A percentile compares a stretch with the other conserved stretches of the same genome.
These are phyloP conservation scores for Phycomyces nitens DNA, from an alignment of 192 early-diverging fungal species.

Conservation along the genomic window DNA sequence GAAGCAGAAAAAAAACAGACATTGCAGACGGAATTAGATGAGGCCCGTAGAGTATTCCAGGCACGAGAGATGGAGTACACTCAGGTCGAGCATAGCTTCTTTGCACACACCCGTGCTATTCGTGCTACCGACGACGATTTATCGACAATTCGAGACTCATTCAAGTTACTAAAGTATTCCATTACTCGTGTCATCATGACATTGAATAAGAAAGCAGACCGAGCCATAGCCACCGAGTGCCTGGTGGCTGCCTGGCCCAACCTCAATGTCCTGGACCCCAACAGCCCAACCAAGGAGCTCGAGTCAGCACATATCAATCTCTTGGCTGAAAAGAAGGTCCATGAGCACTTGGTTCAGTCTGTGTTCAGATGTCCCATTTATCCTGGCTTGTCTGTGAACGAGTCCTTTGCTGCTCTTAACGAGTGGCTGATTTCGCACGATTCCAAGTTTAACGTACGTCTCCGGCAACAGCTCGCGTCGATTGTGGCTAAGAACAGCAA, in stretches of 20 bases:
- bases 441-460: constrained; percentile 26
- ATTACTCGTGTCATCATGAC: constrained; percentile 33
- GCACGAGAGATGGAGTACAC: constrained; percentile 33
- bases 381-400: constrained; percentile 34
- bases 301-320: constrained; percentile 32
- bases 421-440: constrained; percentile 27
- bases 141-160: constrained; percentile 37
- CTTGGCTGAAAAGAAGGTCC: constrained; percentile 34
- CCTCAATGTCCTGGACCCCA: constrained; percentile 17
- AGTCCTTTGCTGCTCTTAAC: constrained; percentile 24
- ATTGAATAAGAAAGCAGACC: constrained; percentile 38
- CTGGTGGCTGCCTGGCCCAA: constrained; percentile 30
- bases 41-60: constrained; percentile 25
- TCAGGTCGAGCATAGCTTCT: constrained; percentile 35
- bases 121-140: constrained; percentile 42
- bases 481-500: constrained; percentile 32
- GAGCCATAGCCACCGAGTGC: constrained; percentile 24
- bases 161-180: constrained; percentile 34
- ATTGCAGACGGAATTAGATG: constrained; percentile 17
- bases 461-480: constrained; percentile 36
- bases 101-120: constrained; percentile 31
- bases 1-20: constrained; percentile 14
- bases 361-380: constrained; percentile 34
- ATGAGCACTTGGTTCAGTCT: constrained; percentile 24
- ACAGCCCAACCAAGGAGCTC: constrained; percentile 11